Base-by-base conservation (phyloP, 257 asterid genomes). In the Solanum pinnatisectum region DNA sequence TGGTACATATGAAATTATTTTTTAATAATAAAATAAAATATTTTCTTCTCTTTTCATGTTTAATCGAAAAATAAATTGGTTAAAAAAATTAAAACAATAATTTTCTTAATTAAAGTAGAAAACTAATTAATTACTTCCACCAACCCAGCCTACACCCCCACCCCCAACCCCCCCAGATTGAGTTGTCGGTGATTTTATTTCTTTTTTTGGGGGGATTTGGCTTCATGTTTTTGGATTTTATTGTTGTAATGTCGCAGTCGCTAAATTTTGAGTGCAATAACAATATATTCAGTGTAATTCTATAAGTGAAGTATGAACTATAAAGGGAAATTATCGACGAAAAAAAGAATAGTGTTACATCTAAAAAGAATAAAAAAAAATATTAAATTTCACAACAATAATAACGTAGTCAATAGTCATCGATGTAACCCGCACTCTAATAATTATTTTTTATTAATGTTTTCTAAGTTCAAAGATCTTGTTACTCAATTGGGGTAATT, bases 351-450 rank as follows among this genome's bases (percentile, higher is more conserved):
- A 23, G 1, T 23, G 14, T 60, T 60, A 10, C 70, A 23, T 60
- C 70, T 60, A 60, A 60, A 23, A 60, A 60, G 5, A 3, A 3
- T 22, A 8, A 22, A 9, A 22, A 9, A 23, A 1, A 23, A 23
- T 23, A 9, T 56, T 18, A 56, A 63, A 63, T n/a, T 63, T n/a
- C 7, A n/a, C 3, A 63, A 63, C 7, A 10, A 63, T 63, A 23
- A 63, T 63, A 63, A 10, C 1, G 4, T 23, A 60, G 2, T n/a
- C 3, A 1, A 4, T 33, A 33, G 35, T 33, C 2, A 33, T 33
- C 5, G 2, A 0, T 63, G 14, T 23, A 23, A 63, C 1, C 3
- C 2, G 8, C 8, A 23, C 8, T 4, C 8, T n/a, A 4, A n/a
- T 63, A n/a, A 1, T 59, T 49, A 6, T 56, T 3, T 49, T 60